phyloP scores from a whole-genome alignment of 208 protist species.

The Herpetomonas samuelpessoai region DNA sequence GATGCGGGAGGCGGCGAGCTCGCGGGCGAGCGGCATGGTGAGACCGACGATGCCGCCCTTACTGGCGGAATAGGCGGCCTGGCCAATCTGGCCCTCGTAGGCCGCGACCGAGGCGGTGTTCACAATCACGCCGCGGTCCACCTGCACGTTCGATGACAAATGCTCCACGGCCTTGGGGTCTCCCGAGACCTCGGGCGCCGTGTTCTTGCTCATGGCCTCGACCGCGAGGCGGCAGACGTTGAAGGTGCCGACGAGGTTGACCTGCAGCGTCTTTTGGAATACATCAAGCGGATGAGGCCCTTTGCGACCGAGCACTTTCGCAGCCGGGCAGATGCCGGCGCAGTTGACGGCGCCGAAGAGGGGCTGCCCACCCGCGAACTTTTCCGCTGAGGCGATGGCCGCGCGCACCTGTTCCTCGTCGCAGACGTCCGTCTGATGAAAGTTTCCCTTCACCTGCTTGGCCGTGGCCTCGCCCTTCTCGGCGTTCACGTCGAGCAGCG shows the following conservation, averaged over 20 bases:
- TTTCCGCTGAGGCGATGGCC: conserved; percentile 46
- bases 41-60: conserved; percentile 77
- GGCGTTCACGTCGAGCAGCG: conserved; percentile 43
- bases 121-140: conserved; percentile 79
- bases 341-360: conserved; percentile 78
- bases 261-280: conserved; percentile 50
- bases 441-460: conserved; percentile 26
- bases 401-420: conserved; percentile 39
- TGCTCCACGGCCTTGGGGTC: background rate
- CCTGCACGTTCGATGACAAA: conserved; percentile 4
- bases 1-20: conserved; percentile 57
- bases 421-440: conserved; percentile 37
- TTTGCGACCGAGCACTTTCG: conserved; percentile 32
- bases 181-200: background rate
- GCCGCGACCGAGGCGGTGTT: conserved; percentile 78
- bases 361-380: conserved; percentile 31
- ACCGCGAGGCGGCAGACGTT: conserved; percentile 66
- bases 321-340: conserved; percentile 47
- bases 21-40: conserved; percentile 70
- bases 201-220: conserved; percentile 37
- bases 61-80: conserved; percentile 75
- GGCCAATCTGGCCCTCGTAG: conserved; percentile 87
- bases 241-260: conserved; percentile 83
- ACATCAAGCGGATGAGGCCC: conserved; percentile 40
- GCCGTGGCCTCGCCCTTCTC: conserved; percentile 26